These are phyloP conservation scores for Tylopilus vinaceipallidus DNA, from an alignment of 768 basidiomycete genomes.

Conservation along the genomic window DNA sequence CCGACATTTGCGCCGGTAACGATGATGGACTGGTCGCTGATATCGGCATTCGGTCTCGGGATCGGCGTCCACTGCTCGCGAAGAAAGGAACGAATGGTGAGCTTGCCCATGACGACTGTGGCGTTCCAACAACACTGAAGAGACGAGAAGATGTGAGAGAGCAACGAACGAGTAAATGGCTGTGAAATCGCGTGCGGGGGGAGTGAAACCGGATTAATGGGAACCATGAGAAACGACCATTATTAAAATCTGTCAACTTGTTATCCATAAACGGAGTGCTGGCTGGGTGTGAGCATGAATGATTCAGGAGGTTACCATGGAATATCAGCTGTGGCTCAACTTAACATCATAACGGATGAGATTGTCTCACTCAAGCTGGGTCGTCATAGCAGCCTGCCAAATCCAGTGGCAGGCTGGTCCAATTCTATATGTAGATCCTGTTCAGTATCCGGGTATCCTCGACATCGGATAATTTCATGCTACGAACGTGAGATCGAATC, in stretches of 20 bases:
- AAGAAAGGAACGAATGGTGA: slow-evolving; percentile 16
- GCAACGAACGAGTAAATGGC: not conserved
- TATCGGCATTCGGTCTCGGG: slow-evolving; percentile 20
- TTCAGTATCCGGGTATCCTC: not conserved
- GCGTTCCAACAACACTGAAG: not conserved
- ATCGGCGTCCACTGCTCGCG: slow-evolving; percentile 30
- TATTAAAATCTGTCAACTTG: slow-evolving; percentile 1
- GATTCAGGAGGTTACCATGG: not conserved
- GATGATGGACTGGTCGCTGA: slow-evolving; percentile 24
- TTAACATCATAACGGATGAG: not conserved
- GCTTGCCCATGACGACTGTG: slow-evolving; percentile 24
- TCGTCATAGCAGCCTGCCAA: too few relatives aligned
- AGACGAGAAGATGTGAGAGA: not conserved
- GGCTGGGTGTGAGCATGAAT: not conserved
- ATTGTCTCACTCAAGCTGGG: not conserved
- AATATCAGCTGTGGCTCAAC: not conserved
- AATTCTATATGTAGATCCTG: not conserved
- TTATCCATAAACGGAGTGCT: not conserved
- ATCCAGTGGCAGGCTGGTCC: too few relatives aligned
- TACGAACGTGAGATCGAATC: not conserved
- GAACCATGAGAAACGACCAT: not conserved
- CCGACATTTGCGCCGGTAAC: slow-evolving; percentile 29
- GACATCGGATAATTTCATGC: not conserved
- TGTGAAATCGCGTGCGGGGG: not conserved
- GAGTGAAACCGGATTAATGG: not conserved